Evolutionary conservation across 2,329 filamentous ascomycete genomes (phyloP).

Genomic region (Rutstroemia sp.): DNA sequence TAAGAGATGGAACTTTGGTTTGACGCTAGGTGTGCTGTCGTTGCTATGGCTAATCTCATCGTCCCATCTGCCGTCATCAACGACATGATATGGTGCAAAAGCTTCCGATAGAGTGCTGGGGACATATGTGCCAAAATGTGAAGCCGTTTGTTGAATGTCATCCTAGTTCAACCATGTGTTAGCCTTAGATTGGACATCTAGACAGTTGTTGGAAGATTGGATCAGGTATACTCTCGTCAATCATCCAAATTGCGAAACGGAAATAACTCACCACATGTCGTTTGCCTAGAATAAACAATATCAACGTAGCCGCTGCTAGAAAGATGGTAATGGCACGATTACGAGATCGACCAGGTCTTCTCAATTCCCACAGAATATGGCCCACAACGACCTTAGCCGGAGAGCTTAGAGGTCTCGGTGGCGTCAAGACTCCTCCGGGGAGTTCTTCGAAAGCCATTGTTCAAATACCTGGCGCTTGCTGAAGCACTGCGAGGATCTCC

Average conservation of each 20-base stretch:
- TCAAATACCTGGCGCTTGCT: too few species aligned
- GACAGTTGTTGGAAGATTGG: background rate
- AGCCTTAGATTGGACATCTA: background rate
- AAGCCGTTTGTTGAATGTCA: conserved; percentile 12
- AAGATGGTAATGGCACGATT: conserved; percentile 10
- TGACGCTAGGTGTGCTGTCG: conserved; percentile 10
- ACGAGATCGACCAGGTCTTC: conserved; percentile 17
- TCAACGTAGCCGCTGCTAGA: conserved; percentile 8
- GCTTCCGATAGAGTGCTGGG: conserved; percentile 11
- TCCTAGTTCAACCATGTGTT: conserved; percentile 4
- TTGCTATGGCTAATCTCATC: conserved; percentile 9
- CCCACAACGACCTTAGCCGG: conserved; percentile 11
- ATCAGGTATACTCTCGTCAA: background rate
- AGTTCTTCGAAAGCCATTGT: conserved; percentile 1
- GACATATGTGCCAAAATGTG: conserved; percentile 11
- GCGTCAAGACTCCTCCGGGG: background rate
- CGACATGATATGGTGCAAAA: conserved; percentile 7
- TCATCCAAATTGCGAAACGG: background rate
- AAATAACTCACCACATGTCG: conserved; percentile 6
- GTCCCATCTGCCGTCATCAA: conserved; percentile 12
- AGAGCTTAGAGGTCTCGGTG: conserved; percentile 3
- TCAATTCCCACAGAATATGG: conserved; percentile 14
- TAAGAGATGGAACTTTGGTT: conserved; percentile 44
- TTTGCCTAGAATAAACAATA: conserved; percentile 11
- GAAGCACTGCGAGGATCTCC: too few species aligned